Evolutionary conservation across 345 rosid genomes (phyloP).

Genomic region (Clausena lansium): DNA sequence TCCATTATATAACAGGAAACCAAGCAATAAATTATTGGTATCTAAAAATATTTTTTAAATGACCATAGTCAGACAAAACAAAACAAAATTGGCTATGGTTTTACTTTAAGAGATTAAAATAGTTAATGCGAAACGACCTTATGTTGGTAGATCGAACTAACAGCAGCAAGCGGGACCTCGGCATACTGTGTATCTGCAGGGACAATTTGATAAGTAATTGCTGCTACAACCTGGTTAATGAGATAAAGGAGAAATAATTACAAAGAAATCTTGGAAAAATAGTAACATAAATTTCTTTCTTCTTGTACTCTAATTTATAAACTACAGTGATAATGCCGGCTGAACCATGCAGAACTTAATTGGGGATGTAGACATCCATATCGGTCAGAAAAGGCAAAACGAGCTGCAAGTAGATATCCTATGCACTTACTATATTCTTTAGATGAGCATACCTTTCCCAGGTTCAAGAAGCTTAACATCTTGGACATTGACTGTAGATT

Average conservation of each 20-base stretch:
- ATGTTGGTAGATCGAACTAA: slow-evolving; percentile 47
- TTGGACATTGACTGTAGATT: not conserved
- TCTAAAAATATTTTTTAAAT: too few species aligned
- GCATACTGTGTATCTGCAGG: slow-evolving; percentile 78
- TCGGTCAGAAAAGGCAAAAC: not conserved
- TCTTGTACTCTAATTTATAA: not conserved
- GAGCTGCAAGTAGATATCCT: not conserved
- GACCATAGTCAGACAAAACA: too few species aligned
- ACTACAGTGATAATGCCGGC: not conserved
- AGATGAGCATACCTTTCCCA: not conserved
- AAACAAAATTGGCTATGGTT: not conserved
- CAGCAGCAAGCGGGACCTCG: slow-evolving; percentile 84
- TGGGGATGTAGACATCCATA: not conserved
- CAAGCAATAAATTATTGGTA: too few species aligned
- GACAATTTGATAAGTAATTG: slow-evolving; percentile 70
- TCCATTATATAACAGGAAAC: too few species aligned
- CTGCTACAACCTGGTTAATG: slow-evolving; percentile 59
- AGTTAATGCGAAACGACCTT: slow-evolving; percentile 35
- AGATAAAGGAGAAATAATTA: slow-evolving; percentile 9
- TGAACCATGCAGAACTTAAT: not conserved
- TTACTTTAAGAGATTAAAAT: too few species aligned
- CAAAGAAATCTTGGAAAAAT: not conserved
- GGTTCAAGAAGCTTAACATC: not conserved
- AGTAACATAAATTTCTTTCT: not conserved
- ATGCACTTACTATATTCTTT: not conserved